phyloP scores from a whole-genome alignment of 495 filamentous ascomycete species.

The Penicillium lagena region DNA sequence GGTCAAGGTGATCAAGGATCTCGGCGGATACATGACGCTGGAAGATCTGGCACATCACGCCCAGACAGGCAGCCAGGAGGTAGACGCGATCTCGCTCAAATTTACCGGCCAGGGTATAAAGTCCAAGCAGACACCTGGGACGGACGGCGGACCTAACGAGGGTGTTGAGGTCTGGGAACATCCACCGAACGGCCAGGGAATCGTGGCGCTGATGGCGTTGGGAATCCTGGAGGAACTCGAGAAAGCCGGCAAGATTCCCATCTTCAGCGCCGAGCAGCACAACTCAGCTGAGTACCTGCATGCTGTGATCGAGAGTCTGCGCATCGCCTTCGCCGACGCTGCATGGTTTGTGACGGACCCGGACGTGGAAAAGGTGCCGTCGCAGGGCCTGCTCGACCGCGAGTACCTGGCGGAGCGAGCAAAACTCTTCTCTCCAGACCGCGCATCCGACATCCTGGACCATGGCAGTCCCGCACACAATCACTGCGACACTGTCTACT shows the following conservation, averaged over 20 bases:
- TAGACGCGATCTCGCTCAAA: constrained; percentile 72
- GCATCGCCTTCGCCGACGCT: constrained; percentile 89
- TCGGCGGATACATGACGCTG: constrained; percentile 72
- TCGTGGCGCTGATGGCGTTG: constrained; percentile 89
- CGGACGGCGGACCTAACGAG: constrained; percentile 36
- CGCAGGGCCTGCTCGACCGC: constrained; percentile 50
- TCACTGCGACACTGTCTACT: constrained; percentile 87
- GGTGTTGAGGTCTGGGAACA: constrained; percentile 93
- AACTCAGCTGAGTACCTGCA: constrained; percentile 79
- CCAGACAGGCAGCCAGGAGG: constrained; percentile 67
- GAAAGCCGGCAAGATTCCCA: constrained; percentile 59
- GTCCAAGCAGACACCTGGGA: constrained; percentile 37
- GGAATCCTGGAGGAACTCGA: constrained; percentile 86
- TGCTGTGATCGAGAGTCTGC: constrained; percentile 79
- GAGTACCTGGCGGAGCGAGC: constrained; percentile 64
- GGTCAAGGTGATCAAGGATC: constrained; percentile 66
- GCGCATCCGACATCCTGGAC: constrained; percentile 47
- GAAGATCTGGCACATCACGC: constrained; percentile 75
- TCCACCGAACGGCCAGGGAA: constrained; percentile 95
- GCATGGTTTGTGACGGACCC: constrained; percentile 88
- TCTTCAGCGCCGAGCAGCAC: constrained; percentile 62
- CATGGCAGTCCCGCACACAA: constrained; percentile 67
- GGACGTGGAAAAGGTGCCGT: constrained; percentile 58
- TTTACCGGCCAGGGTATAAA: constrained; percentile 65
- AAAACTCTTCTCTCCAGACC: constrained; percentile 57